Conservation (phyloP, 1,139 yeast genomes). For the Magnusiomyces magnusii region DNA sequence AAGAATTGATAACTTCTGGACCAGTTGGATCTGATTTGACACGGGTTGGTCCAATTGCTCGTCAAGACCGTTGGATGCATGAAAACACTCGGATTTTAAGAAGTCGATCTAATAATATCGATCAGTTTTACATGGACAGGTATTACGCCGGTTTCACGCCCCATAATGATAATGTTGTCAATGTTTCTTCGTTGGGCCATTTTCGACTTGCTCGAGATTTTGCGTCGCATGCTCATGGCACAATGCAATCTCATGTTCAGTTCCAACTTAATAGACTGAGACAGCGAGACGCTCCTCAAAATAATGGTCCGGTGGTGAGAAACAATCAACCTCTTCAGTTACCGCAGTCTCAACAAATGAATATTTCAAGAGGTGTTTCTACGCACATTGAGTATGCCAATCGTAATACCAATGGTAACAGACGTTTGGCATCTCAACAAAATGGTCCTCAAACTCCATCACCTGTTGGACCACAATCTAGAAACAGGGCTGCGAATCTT, state of each 20-base stretch:
- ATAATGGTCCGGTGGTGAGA: neutral
- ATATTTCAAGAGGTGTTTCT: no score
- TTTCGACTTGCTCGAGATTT: neutral
- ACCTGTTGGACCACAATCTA: neutral
- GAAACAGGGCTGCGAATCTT: neutral
- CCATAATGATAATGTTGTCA: neutral
- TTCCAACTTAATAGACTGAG: neutral
- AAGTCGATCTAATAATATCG: neutral
- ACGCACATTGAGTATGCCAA: neutral
- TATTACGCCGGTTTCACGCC: neutral
- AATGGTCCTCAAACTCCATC: neutral
- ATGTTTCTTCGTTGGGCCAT: neutral
- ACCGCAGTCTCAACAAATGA: neutral
- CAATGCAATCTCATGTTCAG: neutral
- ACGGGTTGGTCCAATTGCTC: neutral
- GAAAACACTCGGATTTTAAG: neutral
- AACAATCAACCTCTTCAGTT: neutral
- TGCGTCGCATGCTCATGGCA: neutral
- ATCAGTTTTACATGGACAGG: neutral
- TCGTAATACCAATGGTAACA: neutral
- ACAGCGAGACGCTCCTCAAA: neutral
- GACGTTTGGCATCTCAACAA: neutral
- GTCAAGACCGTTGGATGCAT: neutral
- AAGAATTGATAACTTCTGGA: no score
- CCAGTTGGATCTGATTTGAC: neutral